Evolutionary conservation across 2,329 filamentous ascomycete genomes (phyloP).

Genomic region (Beauveria pseudobassiana): DNA sequence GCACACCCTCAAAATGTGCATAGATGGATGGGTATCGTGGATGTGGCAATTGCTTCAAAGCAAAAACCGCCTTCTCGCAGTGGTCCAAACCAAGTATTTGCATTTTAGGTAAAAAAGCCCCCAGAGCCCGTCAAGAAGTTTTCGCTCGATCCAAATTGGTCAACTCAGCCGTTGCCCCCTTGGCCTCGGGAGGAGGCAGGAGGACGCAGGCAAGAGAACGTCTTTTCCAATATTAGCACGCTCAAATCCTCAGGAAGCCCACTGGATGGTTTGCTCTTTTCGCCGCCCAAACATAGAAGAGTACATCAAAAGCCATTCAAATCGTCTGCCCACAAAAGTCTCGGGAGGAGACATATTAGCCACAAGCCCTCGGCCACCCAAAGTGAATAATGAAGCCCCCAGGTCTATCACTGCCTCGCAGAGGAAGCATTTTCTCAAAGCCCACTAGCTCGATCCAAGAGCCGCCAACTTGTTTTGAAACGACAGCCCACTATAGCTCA

Average conservation of each 20-base stretch:
- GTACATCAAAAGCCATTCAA: constrained; percentile 17
- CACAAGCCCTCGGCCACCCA: constrained; percentile 31
- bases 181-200: constrained; percentile 3
- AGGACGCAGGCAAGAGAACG: constrained; percentile 13
- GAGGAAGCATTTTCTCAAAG: constrained; percentile 43
- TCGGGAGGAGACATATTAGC: constrained; percentile 19
- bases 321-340: constrained; percentile 19
- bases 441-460: constrained; percentile 36
- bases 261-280: constrained; percentile 19
- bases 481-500: constrained; percentile 48
- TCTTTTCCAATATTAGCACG: constrained; percentile 25
- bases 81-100: constrained; percentile 12
- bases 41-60: not conserved
- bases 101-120: constrained; percentile 24
- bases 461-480: constrained; percentile 36
- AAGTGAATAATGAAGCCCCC: constrained; percentile 40
- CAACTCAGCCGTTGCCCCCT: constrained; percentile 19
- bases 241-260: constrained; percentile 34
- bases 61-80: not conserved
- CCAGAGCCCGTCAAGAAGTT: constrained; percentile 30
- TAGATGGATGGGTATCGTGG: not conserved
- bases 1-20: constrained; percentile 8
- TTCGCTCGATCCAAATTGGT: constrained; percentile 28
- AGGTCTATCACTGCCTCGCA: constrained; percentile 41
- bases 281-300: constrained; percentile 7